Evolutionary conservation across 148 eudicot species (phyloP), one percentile per base, ranked within the genome.

Genomic region (Camellia granthamiana): DNA sequence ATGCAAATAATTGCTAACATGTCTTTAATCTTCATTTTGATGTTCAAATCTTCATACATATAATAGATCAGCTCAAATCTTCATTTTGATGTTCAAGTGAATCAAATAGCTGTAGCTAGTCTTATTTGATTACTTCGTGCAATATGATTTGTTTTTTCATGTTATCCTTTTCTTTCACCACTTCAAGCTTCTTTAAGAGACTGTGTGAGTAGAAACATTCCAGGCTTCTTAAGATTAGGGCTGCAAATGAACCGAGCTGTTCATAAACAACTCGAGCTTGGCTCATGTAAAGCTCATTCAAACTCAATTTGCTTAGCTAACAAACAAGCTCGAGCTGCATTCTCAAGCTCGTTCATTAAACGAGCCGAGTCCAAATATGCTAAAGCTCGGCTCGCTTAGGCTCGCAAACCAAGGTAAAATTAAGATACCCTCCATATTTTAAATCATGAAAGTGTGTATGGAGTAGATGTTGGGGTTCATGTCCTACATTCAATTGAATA

Each of bases 141-240:
- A n/a, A 54, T 70, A 10, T 23, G 14, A 7, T 21, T 54, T 14
- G 14, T 11, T 10, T 30, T 72, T 23, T 23, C 7, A 15, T 60
- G n/a, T 0, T 15, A 19, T 49, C 75, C 18, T 72, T 38, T 5
- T 72, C 43, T 52, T 52, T 72, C 41, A 49, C 75, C 8, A 49
- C 30, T 72, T 72, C 42, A 72, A 52, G 76, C 41, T 72, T 72
- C 58, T 72, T 70, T 6, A 70, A 70, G 55, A 47, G 51, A 47
- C 18, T 70, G 13, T 21, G n/a, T 21, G 12, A 19, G 21, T 49
- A 71, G 19, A 21, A 55, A 5, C 76, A 72, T 23, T 72, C 43
- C 23, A 10, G 42, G 54, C 10, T 72, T 21, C 5, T 14, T 72
- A 11, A 51, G 38, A 30, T 30, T 30, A 30, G 38, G 38, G 38